A percentile compares a stretch with the other conserved stretches of the same genome.
Evolutionary conservation across 345 rosid species (phyloP).

Genomic region (Citrus reticulata): DNA sequence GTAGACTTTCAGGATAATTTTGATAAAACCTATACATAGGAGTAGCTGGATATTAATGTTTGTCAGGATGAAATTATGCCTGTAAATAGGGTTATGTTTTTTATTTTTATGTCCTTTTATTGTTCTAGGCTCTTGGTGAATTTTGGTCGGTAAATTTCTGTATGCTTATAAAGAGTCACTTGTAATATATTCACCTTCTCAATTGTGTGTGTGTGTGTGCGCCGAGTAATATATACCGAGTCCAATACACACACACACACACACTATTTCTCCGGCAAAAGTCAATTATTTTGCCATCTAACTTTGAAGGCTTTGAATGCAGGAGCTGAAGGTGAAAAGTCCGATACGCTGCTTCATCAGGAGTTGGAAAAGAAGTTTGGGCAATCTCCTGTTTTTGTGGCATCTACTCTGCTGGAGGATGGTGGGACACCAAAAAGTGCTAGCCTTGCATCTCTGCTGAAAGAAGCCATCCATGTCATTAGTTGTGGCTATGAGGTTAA

Average conservation of each 20-base stretch:
- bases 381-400: constrained; percentile 60
- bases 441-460: constrained; percentile 56
- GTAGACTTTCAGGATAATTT: not conserved
- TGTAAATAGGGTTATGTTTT: not conserved
- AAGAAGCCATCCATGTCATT: constrained; percentile 77
- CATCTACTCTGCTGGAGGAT: constrained; percentile 49
- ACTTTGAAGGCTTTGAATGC: constrained; percentile 6
- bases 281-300: not conserved
- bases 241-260: not conserved
- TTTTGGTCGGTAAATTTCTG: not conserved
- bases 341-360: constrained; percentile 12
- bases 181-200: not conserved
- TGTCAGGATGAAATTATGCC: not conserved
- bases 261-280: not conserved
- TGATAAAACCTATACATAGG: not conserved
- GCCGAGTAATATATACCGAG: not conserved
- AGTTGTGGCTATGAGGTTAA: constrained; percentile 68
- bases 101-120: not conserved
- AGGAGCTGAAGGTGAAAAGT: constrained; percentile 29
- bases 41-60: not conserved
- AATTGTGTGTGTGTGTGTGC: not conserved
- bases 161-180: not conserved
- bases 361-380: constrained; percentile 72
- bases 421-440: constrained; percentile 49
- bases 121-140: not conserved